These are phyloP conservation scores for Pseudomonodictys pantanalensis DNA, from an alignment of 495 filamentous ascomycete species.

Conservation along the genomic window DNA sequence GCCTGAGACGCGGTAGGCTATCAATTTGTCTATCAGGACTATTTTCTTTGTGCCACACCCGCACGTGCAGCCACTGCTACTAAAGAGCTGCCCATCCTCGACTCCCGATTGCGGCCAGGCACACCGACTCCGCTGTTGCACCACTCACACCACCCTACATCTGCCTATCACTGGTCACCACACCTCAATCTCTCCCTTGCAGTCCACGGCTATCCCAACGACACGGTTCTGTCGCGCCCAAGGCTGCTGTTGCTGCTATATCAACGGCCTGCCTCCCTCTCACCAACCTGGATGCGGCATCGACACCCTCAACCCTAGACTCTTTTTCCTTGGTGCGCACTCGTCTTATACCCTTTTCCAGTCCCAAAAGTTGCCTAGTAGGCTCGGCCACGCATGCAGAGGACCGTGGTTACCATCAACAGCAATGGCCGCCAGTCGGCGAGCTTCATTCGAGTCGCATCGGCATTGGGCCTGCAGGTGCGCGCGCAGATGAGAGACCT, in stretches of 20 bases:
- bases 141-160: constrained; percentile 28
- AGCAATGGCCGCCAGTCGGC: constrained; percentile 89
- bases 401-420: constrained; percentile 87
- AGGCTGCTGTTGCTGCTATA: constrained; percentile 2
- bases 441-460: constrained; percentile 86
- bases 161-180: constrained; percentile 20
- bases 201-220: neutral
- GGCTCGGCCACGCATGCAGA: constrained; percentile 38
- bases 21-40: neutral
- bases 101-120: constrained; percentile 22
- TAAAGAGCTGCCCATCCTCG: neutral
- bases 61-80: constrained; percentile 14
- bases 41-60: constrained; percentile 24
- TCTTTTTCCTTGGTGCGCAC: neutral
- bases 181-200: neutral
- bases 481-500: constrained; percentile 83
- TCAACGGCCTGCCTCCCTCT: constrained; percentile 5
- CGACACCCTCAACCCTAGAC: neutral
- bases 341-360: neutral
- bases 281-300: constrained; percentile 15
- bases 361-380: neutral
- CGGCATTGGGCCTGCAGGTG: constrained; percentile 86
- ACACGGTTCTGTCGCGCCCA: neutral
- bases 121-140: constrained; percentile 15
- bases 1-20: neutral